A percentile compares a stretch with the other conserved stretches of the same genome.
Conservation (phyloP, 78 protist genomes). For the Parvularia atlantis region DNA sequence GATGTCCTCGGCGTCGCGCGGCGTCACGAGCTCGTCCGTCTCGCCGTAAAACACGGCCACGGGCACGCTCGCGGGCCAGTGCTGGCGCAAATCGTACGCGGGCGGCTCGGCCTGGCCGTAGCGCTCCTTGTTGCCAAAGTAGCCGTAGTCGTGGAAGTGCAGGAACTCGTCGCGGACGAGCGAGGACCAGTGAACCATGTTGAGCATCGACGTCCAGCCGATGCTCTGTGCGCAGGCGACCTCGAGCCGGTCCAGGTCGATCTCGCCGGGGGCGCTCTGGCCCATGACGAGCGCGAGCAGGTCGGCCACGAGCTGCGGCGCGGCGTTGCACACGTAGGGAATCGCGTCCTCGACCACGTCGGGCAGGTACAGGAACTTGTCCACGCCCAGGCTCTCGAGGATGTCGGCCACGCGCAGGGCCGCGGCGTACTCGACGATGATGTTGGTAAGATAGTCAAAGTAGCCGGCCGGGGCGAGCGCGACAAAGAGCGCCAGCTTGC, state of each 20-base stretch:
- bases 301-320: not conserved
- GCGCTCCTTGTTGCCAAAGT: not conserved
- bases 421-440: not conserved
- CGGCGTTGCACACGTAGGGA: not conserved
- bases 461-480: constrained; percentile 10
- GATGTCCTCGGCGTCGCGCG: too few species aligned
- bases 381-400: not conserved
- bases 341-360: not conserved
- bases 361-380: not conserved
- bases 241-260: too few species aligned
- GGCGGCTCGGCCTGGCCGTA: not conserved
- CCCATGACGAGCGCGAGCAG: not conserved
- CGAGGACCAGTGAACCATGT: constrained; percentile 49
- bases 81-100: too few species aligned
- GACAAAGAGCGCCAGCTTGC: not conserved
- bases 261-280: not conserved
- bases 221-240: too few species aligned
- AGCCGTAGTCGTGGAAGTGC: constrained; percentile 36
- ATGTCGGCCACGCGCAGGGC: not conserved
- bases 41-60: too few species aligned
- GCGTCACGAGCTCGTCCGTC: too few species aligned
- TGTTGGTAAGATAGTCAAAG: not conserved
- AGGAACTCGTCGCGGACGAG: constrained; percentile 23
- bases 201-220: constrained; percentile 14
- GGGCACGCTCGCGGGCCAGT: too few species aligned